A percentile compares a stretch with the other conserved stretches of the same genome.
Conservation (phyloP, 2,329 filamentous ascomycete species). For the Macrophomina phaseolina region DNA sequence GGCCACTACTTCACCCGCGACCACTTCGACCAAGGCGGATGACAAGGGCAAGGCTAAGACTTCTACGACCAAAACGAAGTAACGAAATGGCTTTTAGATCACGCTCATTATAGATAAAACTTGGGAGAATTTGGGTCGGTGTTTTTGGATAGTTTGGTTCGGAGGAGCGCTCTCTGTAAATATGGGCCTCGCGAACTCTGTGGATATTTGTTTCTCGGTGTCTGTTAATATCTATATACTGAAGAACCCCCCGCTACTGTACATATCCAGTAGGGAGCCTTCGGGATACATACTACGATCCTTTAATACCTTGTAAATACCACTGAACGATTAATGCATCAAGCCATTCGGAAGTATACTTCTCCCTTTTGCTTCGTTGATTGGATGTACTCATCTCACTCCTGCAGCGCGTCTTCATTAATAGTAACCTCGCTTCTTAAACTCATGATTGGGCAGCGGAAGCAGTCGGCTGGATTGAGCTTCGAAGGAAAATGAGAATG, state of each 20-base stretch:
- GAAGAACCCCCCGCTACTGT: not conserved
- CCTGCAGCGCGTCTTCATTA: no score
- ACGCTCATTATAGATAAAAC: constrained; percentile 4
- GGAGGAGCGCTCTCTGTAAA: not conserved
- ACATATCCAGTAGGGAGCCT: not conserved
- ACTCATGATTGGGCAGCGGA: no score
- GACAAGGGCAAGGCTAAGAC: constrained; percentile 10
- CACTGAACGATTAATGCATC: not conserved
- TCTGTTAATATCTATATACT: not conserved
- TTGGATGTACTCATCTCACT: not conserved
- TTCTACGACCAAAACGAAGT: not conserved
- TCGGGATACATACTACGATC: not conserved
- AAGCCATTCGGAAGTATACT: not conserved
- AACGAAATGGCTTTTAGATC: not conserved
- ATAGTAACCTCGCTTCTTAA: no score
- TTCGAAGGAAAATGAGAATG: no score
- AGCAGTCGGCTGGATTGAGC: no score
- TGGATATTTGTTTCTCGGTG: not conserved
- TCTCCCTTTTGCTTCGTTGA: not conserved
- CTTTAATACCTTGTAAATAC: not conserved
- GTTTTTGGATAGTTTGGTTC: not conserved
- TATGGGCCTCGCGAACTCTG: not conserved
- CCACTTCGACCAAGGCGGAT: not conserved
- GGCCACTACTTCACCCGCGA: not conserved
- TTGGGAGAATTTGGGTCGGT: not conserved